Percentiles rank a stretch among this genome's conserved stretches.
Evolutionary conservation across 495 filamentous ascomycete genomes (phyloP).

Genomic region (Annulohypoxylon maeteangense): DNA sequence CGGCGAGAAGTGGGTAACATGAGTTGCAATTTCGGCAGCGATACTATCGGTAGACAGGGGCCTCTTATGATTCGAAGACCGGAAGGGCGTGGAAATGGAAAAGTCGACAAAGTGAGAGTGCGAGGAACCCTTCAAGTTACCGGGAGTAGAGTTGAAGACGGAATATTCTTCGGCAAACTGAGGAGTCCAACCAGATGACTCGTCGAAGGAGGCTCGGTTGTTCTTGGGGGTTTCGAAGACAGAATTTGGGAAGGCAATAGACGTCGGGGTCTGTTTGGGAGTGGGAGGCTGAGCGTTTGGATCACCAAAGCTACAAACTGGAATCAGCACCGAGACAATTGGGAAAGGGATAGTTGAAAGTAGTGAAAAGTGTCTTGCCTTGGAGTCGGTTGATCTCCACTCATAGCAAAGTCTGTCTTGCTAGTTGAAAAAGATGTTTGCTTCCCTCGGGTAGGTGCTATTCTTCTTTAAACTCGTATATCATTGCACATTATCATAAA

Average conservation of each 20-base stretch:
- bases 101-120: conserved; percentile 56
- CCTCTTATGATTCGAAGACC: conserved; percentile 51
- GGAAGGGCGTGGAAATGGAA: conserved; percentile 47
- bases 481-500: conserved; percentile 43
- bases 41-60: conserved; percentile 53
- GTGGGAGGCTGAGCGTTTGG: conserved; percentile 81
- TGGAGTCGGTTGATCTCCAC: conserved; percentile 77
- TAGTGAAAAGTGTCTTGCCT: conserved; percentile 63
- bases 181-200: conserved; percentile 63
- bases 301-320: conserved; percentile 74
- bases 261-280: conserved; percentile 78
- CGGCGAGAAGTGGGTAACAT: conserved; percentile 69
- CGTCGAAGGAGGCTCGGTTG: conserved; percentile 58
- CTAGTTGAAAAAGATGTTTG: conserved; percentile 14
- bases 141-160: conserved; percentile 66
- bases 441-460: conserved; percentile 23
- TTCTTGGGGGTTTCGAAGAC: conserved; percentile 74
- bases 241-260: conserved; percentile 68
- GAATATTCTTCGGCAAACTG: conserved; percentile 68
- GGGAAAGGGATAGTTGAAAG: conserved; percentile 37
- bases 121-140: conserved; percentile 56
- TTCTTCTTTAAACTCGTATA: conserved; percentile 28
- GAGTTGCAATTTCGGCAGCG: conserved; percentile 61
- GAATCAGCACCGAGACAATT: conserved; percentile 44
- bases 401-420: conserved; percentile 68